Evolutionary conservation across 192 early-diverging fungal genomes (phyloP), one percentile per base, ranked within the genome.

Genomic region (Podila clonocystis): DNA sequence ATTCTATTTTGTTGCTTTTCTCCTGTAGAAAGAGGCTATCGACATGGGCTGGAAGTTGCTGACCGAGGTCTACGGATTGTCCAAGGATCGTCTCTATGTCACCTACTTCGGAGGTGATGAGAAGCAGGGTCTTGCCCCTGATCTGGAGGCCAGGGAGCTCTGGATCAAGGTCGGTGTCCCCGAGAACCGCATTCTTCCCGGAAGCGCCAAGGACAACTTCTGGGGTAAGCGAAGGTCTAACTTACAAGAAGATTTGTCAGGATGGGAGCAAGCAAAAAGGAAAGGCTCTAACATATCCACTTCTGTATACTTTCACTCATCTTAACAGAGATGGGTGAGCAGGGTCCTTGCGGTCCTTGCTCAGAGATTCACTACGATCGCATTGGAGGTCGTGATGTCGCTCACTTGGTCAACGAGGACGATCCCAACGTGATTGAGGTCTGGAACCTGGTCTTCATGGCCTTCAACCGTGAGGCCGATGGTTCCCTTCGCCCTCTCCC

Each of bases 401-500:
- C 94, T 20, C 82, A 90, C 63, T 87, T 98, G 52, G 97, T 99
- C 63, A 99, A 99, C 85, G 82, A 93, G 90, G 97, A 99, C 83
- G 97, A 99, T 87, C 97, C 97, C 41, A 93, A 96, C 72, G 96
- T 99, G 15, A 85, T 99, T 48, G 97, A 99, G 86, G 97, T 99
- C 82, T 99, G 97, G 97, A 99, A 99, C 85, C 83, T 99, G 20
- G 98, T 99, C 72, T 99, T 99, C 67, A 99, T 99, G 90, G 93
- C 98, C 83, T 99, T 95, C 90, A 98, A 99, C 90, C 96, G 98
- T 72, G 97, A 98, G 79, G 79, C 91, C 13, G 96, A 96, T 83
- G 91, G 96, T 36, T 89, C 85, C 15, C 89, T 99, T 36, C 93
- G 94, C 66, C 87, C 92, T 30, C 89, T 99, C 48, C 98, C 98